These are phyloP conservation scores for Clonostachys byssicola DNA, from an alignment of 2,329 filamentous ascomycete species.

Conservation along the genomic window DNA sequence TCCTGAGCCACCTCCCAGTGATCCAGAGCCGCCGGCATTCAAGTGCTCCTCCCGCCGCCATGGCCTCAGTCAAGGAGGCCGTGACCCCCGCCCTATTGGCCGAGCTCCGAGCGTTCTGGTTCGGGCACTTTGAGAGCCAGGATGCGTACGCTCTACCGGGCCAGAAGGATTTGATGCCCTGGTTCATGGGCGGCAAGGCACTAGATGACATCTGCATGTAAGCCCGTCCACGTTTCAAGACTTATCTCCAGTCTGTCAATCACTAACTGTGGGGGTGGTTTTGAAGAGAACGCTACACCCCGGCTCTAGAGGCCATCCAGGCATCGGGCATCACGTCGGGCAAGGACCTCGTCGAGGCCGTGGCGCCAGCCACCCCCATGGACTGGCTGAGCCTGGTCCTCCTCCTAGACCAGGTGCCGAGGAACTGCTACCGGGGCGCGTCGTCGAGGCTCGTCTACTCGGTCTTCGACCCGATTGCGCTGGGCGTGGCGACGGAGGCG, in stretches of 20 bases:
- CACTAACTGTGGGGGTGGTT: no score
- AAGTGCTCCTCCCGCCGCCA: constrained; percentile 2
- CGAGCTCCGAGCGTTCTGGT: constrained; percentile 29
- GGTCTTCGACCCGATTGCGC: constrained; percentile 51
- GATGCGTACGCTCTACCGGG: constrained; percentile 17
- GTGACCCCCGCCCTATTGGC: constrained; percentile 21
- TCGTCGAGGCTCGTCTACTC: constrained; percentile 39
- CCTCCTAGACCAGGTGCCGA: constrained; percentile 59
- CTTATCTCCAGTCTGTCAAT: not conserved
- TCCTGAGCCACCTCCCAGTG: no score
- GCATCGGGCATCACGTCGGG: constrained; percentile 15
- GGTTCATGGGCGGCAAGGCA: constrained; percentile 25
- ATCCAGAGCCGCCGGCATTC: not conserved
- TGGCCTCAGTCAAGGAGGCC: constrained; percentile 6
- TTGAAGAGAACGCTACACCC: constrained; percentile 19
- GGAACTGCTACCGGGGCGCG: constrained; percentile 54
- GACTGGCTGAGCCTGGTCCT: constrained; percentile 47
- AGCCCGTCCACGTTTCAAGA: constrained; percentile 2
- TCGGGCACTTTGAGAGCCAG: constrained; percentile 21
- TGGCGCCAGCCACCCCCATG: constrained; percentile 15
- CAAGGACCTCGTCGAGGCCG: constrained; percentile 17
- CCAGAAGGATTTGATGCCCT: constrained; percentile 16
- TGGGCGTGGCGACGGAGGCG: constrained; percentile 32
- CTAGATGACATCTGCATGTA: constrained; percentile 29
- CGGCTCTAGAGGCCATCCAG: constrained; percentile 25